A percentile compares a stretch with the other conserved stretches of the same genome.
These are phyloP conservation scores for Paramecium primaurelia DNA, from an alignment of 73 alveolate genomes.

Conservation along the genomic window DNA sequence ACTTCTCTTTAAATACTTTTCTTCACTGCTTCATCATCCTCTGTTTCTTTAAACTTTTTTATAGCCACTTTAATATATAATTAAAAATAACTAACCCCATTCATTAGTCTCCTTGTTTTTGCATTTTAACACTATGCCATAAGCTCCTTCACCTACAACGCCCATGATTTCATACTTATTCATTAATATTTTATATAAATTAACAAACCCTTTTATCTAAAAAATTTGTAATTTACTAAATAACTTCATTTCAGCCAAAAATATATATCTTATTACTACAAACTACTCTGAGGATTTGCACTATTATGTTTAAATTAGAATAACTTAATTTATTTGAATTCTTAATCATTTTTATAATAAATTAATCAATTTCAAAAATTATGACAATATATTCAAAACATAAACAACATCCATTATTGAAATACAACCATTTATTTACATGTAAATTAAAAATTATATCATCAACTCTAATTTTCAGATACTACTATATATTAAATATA, in stretches of 20 bases:
- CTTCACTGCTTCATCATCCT: conserved; percentile 89
- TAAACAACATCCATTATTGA: background rate
- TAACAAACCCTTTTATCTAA: background rate
- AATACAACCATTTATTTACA: background rate
- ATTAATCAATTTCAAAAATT: background rate
- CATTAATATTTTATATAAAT: conserved; percentile 51
- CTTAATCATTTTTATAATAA: background rate
- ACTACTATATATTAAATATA: background rate
- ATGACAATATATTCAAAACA: background rate
- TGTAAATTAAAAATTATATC: too few species aligned
- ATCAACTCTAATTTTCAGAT: background rate
- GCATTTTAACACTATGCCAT: conserved; percentile 85
- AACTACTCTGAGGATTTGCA: background rate
- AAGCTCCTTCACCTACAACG: conserved; percentile 87
- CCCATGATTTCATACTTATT: conserved; percentile 84
- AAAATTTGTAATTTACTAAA: background rate
- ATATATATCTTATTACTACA: background rate
- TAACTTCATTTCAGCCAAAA: background rate
- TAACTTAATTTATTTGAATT: background rate
- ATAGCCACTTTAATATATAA: conserved; percentile 76
- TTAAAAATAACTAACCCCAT: conserved; percentile 36
- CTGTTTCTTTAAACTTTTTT: conserved; percentile 91
- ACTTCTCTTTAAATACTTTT: conserved; percentile 93
- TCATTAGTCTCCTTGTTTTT: conserved; percentile 80
- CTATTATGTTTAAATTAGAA: background rate